Evolutionary conservation across 164 flowering plant species (phyloP), one percentile per base, ranked within the genome.

Genomic region (Vitis labrusca): DNA sequence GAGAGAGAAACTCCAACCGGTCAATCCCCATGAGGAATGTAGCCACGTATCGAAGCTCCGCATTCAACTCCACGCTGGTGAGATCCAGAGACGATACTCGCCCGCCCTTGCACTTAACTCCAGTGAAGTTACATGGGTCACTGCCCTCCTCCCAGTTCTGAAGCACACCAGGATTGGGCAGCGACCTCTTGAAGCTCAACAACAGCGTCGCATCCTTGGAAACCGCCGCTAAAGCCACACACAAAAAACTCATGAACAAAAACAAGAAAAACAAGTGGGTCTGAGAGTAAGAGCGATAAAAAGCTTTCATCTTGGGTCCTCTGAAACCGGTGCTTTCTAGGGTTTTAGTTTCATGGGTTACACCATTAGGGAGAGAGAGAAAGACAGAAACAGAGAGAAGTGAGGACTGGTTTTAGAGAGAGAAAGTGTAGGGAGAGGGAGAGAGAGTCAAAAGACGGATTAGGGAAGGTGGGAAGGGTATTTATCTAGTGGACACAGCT

Each of bases 401-500:
- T 1, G 76, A 72, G 57, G 19, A 19, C 69, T 63, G 71, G 59
- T 61, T 59, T 32, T 49, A 70, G 76, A 66, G 63, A 79, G 74
- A 75, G 69, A 49, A 15, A 58, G 60, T 50, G 58, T 50, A 15
- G 59, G 59, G 71, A 59, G 50, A 37, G 66, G 63, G 75, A 63
- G 70, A 61, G 77, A 13, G 81, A 61, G 82, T 71, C 77, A 85
- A 85, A 82, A 76, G 82, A 65, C 63, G 44, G 65, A 66, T 69
- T 6, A 59, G 80, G 73, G 82, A 78, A 68, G 87, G 79, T 58
- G 63, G 79, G 75, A 73, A 68, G 76, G 81, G 75, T 85, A 88
- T 88, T 79, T 84, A 88, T 81, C 75, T 77, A 72, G 64, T 78
- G 76, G 81, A 67, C 82, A 84, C 88, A 85, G 94, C 91, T 85